These are phyloP conservation scores for Russula virescens DNA, from an alignment of 768 basidiomycete genomes.

Conservation along the genomic window DNA sequence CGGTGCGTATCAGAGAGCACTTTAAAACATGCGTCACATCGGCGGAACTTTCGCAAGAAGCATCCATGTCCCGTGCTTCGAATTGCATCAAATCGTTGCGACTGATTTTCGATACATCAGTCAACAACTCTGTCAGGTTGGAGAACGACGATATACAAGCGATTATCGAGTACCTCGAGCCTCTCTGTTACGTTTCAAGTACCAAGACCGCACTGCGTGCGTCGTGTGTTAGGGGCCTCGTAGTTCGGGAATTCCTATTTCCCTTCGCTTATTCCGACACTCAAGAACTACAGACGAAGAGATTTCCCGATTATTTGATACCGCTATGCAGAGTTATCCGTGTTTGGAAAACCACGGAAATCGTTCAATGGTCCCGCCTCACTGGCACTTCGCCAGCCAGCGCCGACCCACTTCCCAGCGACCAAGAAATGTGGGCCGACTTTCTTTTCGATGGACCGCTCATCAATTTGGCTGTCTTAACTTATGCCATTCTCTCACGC, in stretches of 20 bases:
- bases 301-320: neutral
- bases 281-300: neutral
- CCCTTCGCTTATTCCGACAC: neutral
- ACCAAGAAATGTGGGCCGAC: neutral
- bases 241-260: neutral
- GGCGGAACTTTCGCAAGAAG: neutral
- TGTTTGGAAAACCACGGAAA: neutral
- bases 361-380: neutral
- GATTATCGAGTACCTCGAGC: neutral
- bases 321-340: neutral
- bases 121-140: neutral
- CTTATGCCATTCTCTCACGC: neutral
- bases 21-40: neutral
- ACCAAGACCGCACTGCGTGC: neutral
- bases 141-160: neutral
- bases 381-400: neutral
- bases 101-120: neutral
- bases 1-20: neutral
- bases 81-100: slow-evolving; percentile 1
- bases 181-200: neutral
- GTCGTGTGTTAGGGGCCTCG: neutral
- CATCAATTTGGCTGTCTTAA: slow-evolving; percentile 1
- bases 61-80: neutral
- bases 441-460: slow-evolving; percentile 4
- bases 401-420: neutral